Percentiles rank a stretch among this genome's conserved stretches.
phyloP scores from a whole-genome alignment of 1,284 basidiomycete species.

The Ceratobasidium sp. region DNA sequence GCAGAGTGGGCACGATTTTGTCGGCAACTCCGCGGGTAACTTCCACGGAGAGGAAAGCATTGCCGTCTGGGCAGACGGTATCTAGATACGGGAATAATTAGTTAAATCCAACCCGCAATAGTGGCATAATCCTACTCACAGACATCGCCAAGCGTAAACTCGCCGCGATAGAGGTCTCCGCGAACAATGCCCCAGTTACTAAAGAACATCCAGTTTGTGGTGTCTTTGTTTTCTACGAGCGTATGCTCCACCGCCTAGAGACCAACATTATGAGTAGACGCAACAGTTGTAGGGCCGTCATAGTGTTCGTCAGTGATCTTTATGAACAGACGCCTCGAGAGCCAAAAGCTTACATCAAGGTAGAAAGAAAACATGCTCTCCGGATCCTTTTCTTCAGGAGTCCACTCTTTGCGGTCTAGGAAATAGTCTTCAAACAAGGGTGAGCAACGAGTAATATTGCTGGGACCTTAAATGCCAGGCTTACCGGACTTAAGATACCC shows the following conservation, averaged over 20 bases:
- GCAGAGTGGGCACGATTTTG: neutral
- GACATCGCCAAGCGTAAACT: slow-evolving; percentile 13
- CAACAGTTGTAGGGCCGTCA: no score
- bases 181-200: slow-evolving; percentile 16
- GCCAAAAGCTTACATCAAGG: slow-evolving; percentile 19
- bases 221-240: neutral
- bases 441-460: neutral
- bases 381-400: neutral
- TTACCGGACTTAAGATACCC: neutral
- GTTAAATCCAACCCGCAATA: neutral
- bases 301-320: no score
- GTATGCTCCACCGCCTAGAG: neutral
- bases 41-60: neutral
- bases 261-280: no score
- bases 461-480: neutral
- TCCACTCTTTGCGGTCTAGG: slow-evolving; percentile 23
- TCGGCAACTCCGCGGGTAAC: slow-evolving; percentile 8
- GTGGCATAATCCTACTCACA: neutral
- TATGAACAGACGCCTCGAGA: no score
- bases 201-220: slow-evolving; percentile 24
- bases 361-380: slow-evolving; percentile 10
- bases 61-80: slow-evolving; percentile 12
- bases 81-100: neutral
- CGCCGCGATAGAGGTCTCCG: slow-evolving; percentile 16
- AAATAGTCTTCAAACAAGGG: slow-evolving; percentile 2